phyloP scores from a whole-genome alignment of 2,329 filamentous ascomycete species.

The Canariomyces notabilis region DNA sequence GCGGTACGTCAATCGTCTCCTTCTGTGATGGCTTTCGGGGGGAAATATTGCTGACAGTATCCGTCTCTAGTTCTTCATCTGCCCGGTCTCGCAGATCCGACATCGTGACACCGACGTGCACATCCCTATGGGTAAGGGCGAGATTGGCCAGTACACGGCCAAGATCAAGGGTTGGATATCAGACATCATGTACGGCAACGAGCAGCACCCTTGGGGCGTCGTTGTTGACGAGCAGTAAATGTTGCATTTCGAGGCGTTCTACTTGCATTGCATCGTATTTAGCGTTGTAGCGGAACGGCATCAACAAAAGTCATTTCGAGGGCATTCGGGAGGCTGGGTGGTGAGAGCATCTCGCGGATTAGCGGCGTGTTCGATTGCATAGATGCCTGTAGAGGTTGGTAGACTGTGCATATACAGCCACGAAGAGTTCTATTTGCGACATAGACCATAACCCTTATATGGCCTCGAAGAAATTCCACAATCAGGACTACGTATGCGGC shows the following conservation, averaged over 20 bases:
- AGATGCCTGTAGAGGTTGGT: not conserved
- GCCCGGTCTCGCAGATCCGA: slow-evolving; percentile 62
- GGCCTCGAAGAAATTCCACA: too few relatives aligned
- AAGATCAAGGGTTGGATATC: slow-evolving; percentile 62
- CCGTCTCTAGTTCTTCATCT: slow-evolving; percentile 59
- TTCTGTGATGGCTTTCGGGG: not conserved
- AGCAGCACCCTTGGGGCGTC: slow-evolving; percentile 64
- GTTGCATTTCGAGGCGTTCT: not conserved
- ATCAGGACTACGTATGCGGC: too few relatives aligned
- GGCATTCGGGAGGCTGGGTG: slow-evolving; percentile 9
- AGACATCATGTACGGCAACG: slow-evolving; percentile 70
- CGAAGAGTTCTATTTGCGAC: not conserved
- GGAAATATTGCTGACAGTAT: slow-evolving; percentile 5
- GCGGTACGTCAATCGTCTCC: slow-evolving; percentile 54
- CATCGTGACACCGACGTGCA: slow-evolving; percentile 60
- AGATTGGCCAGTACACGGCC: slow-evolving; percentile 51
- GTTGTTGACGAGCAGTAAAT: slow-evolving; percentile 55
- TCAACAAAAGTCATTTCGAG: slow-evolving; percentile 7
- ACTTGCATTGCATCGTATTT: slow-evolving; percentile 9
- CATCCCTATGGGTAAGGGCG: slow-evolving; percentile 54
- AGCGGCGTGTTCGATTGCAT: not conserved
- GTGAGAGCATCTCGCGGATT: slow-evolving; percentile 1
- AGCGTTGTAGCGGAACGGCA: not conserved
- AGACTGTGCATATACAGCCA: not conserved
- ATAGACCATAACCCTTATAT: too few relatives aligned